These are phyloP conservation scores for Globisporangium sylvaticum DNA, from an alignment of 352 stramenopile species.

Conservation along the genomic window DNA sequence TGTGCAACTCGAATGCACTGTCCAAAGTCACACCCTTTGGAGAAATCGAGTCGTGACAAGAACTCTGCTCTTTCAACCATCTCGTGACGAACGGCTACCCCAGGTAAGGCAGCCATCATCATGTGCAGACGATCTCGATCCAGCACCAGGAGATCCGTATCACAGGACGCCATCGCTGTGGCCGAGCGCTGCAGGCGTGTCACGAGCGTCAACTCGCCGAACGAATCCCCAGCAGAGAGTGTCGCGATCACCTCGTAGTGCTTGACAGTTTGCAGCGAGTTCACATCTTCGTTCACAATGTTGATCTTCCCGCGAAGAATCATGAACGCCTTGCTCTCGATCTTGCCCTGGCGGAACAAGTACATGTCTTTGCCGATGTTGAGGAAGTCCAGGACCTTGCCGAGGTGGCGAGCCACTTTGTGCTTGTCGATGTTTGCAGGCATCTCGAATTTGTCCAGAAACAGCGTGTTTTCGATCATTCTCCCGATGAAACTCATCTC, in stretches of 20 bases:
- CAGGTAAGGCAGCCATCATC: slow-evolving; percentile 37
- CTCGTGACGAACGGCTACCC: slow-evolving; percentile 59
- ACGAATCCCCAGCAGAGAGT: slow-evolving; percentile 58
- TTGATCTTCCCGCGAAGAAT: slow-evolving; percentile 73
- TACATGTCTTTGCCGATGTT: slow-evolving; percentile 48
- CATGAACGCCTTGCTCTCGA: slow-evolving; percentile 75
- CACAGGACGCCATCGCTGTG: slow-evolving; percentile 52
- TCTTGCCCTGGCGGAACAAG: slow-evolving; percentile 66
- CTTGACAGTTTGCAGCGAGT: slow-evolving; percentile 27
- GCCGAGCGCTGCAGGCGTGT: slow-evolving; percentile 66
- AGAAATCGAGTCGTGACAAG: slow-evolving; percentile 51
- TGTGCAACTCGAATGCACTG: slow-evolving; percentile 75
- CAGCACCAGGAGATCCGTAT: slow-evolving; percentile 71
- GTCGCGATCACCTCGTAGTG: slow-evolving; percentile 64
- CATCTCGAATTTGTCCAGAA: slow-evolving; percentile 69
- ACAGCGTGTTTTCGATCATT: slow-evolving; percentile 51
- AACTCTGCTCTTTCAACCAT: slow-evolving; percentile 75
- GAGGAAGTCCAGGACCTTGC: slow-evolving; percentile 45
- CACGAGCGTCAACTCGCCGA: slow-evolving; percentile 71
- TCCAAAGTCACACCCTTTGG: slow-evolving; percentile 52
- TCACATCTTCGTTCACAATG: slow-evolving; percentile 76
- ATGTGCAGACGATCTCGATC: slow-evolving; percentile 48
- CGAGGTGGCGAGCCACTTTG: slow-evolving; percentile 48
- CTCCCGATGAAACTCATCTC: slow-evolving; percentile 56
- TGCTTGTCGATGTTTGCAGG: slow-evolving; percentile 41